Conservation (phyloP, 164 flowering plant species). For the Stephania cephalantha region DNA sequence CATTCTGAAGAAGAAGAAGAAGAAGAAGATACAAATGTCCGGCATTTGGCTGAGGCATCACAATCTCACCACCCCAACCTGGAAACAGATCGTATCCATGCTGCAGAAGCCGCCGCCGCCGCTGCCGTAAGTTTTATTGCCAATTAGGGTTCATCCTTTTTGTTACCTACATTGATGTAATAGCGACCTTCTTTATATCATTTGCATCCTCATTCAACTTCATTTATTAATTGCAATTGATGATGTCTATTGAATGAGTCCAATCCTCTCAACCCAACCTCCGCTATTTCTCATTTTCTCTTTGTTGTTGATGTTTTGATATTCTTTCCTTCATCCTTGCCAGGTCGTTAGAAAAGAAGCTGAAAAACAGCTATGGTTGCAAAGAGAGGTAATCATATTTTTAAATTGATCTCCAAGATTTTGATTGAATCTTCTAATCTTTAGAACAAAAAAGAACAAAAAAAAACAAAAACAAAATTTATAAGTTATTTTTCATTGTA, state of each 20-base stretch:
- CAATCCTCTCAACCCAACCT: neutral
- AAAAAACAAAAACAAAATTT: too few relatives aligned
- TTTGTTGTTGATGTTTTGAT: neutral
- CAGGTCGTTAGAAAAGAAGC: slow-evolving; percentile 26
- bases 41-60: slow-evolving; percentile 5
- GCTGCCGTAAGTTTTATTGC: slow-evolving; percentile 16
- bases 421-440: too few relatives aligned
- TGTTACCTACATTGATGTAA: neutral
- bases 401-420: neutral
- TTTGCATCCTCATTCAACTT: neutral
- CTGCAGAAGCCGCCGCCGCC: neutral
- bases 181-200: neutral
- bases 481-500: neutral
- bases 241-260: too few relatives aligned
- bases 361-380: slow-evolving; percentile 31
- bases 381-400: slow-evolving; percentile 30
- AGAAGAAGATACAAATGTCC: slow-evolving; percentile 5
- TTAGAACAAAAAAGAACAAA: too few relatives aligned
- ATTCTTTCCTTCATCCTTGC: neutral
- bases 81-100: slow-evolving; percentile 17
- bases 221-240: neutral
- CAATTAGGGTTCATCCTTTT: neutral
- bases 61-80: slow-evolving; percentile 18
- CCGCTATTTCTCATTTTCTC: neutral
- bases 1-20: slow-evolving; percentile 10